A percentile compares a stretch with the other conserved stretches of the same genome.
Evolutionary conservation across 2,329 filamentous ascomycete species (phyloP).

Genomic region (Westerdykella aurantiaca): DNA sequence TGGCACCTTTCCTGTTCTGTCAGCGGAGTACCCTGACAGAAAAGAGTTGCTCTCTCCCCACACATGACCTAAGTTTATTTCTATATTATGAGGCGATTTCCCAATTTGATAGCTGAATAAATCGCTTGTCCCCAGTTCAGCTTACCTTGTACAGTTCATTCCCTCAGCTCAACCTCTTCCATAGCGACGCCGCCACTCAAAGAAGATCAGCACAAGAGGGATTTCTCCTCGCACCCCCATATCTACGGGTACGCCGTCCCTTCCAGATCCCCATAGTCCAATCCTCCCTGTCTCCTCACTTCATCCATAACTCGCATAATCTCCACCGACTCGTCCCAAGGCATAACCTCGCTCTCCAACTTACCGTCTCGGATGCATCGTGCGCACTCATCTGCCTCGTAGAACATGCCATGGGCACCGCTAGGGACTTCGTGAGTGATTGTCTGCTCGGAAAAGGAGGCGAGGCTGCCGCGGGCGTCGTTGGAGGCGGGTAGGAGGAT

Average conservation of each 20-base stretch:
- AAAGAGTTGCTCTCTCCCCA: too few species aligned
- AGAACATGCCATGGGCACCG: slow-evolving; percentile 73
- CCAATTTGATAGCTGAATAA: too few species aligned
- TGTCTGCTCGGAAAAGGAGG: slow-evolving; percentile 36
- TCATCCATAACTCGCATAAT: slow-evolving; percentile 75
- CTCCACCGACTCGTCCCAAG: slow-evolving; percentile 66
- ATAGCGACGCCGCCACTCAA: too few species aligned
- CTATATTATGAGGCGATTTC: too few species aligned
- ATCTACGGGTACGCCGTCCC: not conserved
- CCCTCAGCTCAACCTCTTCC: too few species aligned
- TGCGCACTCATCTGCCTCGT: slow-evolving; percentile 71
- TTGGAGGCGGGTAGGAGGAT: slow-evolving; percentile 54
- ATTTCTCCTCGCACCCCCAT: not conserved
- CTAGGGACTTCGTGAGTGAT: slow-evolving; percentile 43
- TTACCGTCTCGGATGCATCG: slow-evolving; percentile 67
- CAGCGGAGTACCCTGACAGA: too few species aligned
- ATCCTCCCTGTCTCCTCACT: slow-evolving; percentile 52
- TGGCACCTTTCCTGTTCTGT: too few species aligned
- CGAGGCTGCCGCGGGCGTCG: slow-evolving; percentile 36
- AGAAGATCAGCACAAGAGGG: too few species aligned
- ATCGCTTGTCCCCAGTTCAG: too few species aligned
- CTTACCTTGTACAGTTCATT: too few species aligned
- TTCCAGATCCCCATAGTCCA: slow-evolving; percentile 55
- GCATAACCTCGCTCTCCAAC: slow-evolving; percentile 56
- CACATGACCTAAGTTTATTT: too few species aligned